phyloP scores from a whole-genome alignment of 2,329 filamentous ascomycete genomes.

The Talaromyces sp. region DNA sequence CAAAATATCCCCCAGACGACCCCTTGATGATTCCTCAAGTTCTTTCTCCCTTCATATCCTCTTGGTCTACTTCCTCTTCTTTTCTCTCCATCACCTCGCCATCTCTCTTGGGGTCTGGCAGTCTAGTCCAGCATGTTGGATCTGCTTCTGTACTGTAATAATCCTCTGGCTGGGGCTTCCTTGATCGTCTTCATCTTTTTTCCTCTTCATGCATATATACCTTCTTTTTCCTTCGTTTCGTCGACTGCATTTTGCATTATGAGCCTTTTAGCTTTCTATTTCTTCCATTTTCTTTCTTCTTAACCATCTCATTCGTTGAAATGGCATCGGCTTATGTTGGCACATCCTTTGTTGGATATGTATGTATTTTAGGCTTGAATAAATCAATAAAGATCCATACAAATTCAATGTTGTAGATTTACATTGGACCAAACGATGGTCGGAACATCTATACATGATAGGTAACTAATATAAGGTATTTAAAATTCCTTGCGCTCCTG shows the following conservation, averaged over 20 bases:
- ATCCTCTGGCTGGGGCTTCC: slow-evolving; percentile 6
- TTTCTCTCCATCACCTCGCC: not conserved
- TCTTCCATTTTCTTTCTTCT: slow-evolving; percentile 1
- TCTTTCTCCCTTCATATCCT: slow-evolving; percentile 1
- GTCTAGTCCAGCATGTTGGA: slow-evolving; percentile 11
- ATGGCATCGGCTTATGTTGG: slow-evolving; percentile 7
- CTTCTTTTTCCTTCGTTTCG: slow-evolving; percentile 8
- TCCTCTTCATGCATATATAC: slow-evolving; percentile 23
- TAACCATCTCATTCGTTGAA: slow-evolving; percentile 4
- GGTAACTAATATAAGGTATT: too few relatives aligned
- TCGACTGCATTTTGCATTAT: slow-evolving; percentile 22
- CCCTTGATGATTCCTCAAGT: slow-evolving; percentile 19
- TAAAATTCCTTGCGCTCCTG: not conserved
- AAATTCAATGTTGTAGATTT: not conserved
- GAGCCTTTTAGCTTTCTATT: slow-evolving; percentile 10
- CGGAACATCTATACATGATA: too few relatives aligned
- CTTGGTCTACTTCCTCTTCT: not conserved
- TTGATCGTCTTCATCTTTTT: not conserved
- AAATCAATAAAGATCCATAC: not conserved
- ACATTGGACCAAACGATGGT: not conserved
- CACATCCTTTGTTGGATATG: slow-evolving; percentile 4
- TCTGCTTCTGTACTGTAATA: slow-evolving; percentile 20
- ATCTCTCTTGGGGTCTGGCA: slow-evolving; percentile 4
- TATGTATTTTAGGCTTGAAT: slow-evolving; percentile 6
- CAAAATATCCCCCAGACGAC: slow-evolving; percentile 11